Evolutionary conservation across 345 rosid genomes (phyloP), one percentile per base, ranked within the genome.

Genomic region (Eutrema heterophyllum): DNA sequence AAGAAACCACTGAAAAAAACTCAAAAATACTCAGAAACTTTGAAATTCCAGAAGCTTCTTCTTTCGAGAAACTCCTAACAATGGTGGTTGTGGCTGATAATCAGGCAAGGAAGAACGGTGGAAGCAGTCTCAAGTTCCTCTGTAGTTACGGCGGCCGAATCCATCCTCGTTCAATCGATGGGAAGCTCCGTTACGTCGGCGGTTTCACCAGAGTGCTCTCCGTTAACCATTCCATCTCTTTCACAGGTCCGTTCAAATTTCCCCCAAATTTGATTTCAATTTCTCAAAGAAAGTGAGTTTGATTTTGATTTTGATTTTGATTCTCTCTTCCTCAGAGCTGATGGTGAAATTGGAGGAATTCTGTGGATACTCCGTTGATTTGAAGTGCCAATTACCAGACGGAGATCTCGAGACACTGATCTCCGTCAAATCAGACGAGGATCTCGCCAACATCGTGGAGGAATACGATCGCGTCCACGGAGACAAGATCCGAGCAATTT

Each of bases 81-180:
- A 77, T 77, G 75, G 74, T 57, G 44, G 26, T 29, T 26, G 26
- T 16, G 51, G 11, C 52, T 11, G 51, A 27, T 9, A 44, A 24
- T 29, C 59, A 26, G 27, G 24, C 35, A 32, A 6, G 48, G 12
- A 62, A 41, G 49, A 41, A 35, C 9, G 11, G 36, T 1, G 46
- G n/a, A 62, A 46, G 5, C 26, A 53, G 64, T 46, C 68, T 89
- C 80, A 93, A 91, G 73, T 87, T 94, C 73, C 89, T 91, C 48
- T 91, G 97, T 50, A 94, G 97, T 67, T 88, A 94, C 76, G 94
- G 97, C 26, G 98, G 98, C 15, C 86, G 72, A 81, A 91, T 94
- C 64, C 70, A 87, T 43, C 98, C 96, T 63, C 98, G 97, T 59
- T 78, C 85, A 60, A 83, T 90, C 13, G 98, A 94, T 52, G 91